These are phyloP conservation scores for Chlorociboria aeruginascens DNA, from an alignment of 495 filamentous ascomycete genomes.

Conservation along the genomic window DNA sequence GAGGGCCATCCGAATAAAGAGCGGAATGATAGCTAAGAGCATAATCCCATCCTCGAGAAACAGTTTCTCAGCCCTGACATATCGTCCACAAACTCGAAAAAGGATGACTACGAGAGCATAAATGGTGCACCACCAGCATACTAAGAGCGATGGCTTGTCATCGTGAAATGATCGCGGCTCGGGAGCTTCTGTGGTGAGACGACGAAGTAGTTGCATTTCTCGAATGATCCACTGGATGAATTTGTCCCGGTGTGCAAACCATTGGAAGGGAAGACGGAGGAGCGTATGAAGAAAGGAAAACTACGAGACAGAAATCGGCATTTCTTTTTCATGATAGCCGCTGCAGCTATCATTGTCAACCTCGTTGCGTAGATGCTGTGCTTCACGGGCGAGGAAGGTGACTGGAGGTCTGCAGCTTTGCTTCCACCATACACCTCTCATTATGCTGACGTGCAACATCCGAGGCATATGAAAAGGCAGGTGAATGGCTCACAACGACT, in stretches of 20 bases:
- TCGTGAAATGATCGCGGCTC: conserved; percentile 20
- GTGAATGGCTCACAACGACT: too few relatives aligned
- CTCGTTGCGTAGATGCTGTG: too few relatives aligned
- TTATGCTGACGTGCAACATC: too few relatives aligned
- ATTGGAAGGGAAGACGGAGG: background rate
- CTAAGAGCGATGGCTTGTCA: conserved; percentile 72
- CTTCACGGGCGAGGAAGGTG: too few relatives aligned
- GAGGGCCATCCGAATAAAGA: conserved; percentile 71
- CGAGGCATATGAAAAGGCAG: too few relatives aligned
- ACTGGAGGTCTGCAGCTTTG: too few relatives aligned
- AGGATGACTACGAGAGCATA: conserved; percentile 75
- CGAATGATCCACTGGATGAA: background rate
- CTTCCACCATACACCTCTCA: too few relatives aligned
- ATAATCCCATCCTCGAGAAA: conserved; percentile 87
- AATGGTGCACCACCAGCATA: conserved; percentile 81
- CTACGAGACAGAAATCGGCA: too few relatives aligned
- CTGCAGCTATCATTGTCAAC: too few relatives aligned
- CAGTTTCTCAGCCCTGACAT: conserved; percentile 65
- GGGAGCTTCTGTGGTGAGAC: conserved; percentile 5
- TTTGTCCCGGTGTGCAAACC: background rate
- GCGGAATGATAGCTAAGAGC: conserved; percentile 62
- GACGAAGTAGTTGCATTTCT: conserved; percentile 12
- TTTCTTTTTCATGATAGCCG: too few relatives aligned
- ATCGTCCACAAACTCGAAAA: conserved; percentile 63
- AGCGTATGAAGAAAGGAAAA: too few relatives aligned